Evolutionary conservation across 2,329 filamentous ascomycete genomes (phyloP).

Genomic region (Pseudocercospora vitis): DNA sequence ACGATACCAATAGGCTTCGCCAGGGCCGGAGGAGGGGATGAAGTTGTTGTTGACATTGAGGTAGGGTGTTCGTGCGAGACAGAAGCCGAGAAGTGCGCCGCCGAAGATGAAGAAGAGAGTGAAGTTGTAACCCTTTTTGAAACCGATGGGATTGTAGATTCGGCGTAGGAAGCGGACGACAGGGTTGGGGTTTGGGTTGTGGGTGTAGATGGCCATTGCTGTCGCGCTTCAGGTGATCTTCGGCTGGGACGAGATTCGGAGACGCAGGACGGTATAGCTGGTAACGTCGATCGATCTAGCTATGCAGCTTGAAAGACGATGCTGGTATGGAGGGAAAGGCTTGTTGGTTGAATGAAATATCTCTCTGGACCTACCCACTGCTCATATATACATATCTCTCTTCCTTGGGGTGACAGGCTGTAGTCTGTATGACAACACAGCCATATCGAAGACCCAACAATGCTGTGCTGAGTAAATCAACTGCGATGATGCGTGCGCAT

Average conservation of each 20-base stretch:
- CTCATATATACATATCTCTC: too few relatives aligned
- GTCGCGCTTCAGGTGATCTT: not conserved
- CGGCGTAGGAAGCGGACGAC: constrained; percentile 20
- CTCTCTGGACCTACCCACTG: too few relatives aligned
- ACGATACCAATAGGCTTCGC: constrained; percentile 48
- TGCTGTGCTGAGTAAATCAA: too few relatives aligned
- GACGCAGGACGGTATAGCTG: not conserved
- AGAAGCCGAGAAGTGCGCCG: constrained; percentile 47
- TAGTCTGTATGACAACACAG: too few relatives aligned
- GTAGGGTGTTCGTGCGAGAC: constrained; percentile 51
- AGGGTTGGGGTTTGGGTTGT: constrained; percentile 23
- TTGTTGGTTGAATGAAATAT: too few relatives aligned
- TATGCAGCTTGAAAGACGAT: too few relatives aligned
- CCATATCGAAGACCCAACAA: too few relatives aligned
- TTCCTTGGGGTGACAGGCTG: too few relatives aligned
- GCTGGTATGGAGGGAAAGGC: too few relatives aligned
- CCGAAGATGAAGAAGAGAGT: constrained; percentile 45
- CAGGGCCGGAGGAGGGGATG: constrained; percentile 38
- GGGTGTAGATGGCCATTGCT: constrained; percentile 18
- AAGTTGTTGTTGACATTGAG: constrained; percentile 46
- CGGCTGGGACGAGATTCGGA: too few relatives aligned
- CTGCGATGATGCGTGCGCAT: not conserved
- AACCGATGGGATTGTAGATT: constrained; percentile 53
- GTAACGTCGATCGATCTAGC: not conserved
- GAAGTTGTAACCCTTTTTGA: constrained; percentile 60